Conservation (phyloP, 495 filamentous ascomycete species). For the Xylaria grammica region DNA sequence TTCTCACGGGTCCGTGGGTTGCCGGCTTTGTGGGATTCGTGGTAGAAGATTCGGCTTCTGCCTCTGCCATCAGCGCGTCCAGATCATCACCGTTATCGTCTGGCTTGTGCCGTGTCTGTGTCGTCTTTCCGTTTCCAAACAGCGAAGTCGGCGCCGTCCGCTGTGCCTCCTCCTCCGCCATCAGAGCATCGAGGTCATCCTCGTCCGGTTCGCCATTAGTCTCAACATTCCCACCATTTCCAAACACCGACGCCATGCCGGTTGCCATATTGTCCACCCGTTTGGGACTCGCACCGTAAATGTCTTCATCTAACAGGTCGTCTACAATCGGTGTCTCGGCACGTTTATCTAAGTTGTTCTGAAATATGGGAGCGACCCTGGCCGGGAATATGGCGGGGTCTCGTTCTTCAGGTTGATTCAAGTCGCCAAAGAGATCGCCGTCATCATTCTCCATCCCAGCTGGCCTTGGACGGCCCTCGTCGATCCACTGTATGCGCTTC, state of each 20-base stretch:
- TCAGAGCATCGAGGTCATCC: slow-evolving; percentile 57
- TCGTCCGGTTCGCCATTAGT: slow-evolving; percentile 46
- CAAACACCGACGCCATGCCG: slow-evolving; percentile 20
- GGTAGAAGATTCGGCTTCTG: slow-evolving; percentile 38
- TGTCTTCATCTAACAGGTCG: slow-evolving; percentile 46
- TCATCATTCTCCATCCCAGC: slow-evolving; percentile 42
- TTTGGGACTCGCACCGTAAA: slow-evolving; percentile 49
- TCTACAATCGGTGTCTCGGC: slow-evolving; percentile 39
- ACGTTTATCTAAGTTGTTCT: slow-evolving; percentile 32
- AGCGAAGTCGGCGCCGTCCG: slow-evolving; percentile 34
- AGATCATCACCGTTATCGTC: slow-evolving; percentile 54
- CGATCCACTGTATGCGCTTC: slow-evolving; percentile 75
- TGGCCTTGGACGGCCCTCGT: slow-evolving; percentile 67
- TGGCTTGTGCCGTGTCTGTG: neutral
- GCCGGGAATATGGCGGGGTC: slow-evolving; percentile 40
- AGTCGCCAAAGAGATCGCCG: slow-evolving; percentile 37
- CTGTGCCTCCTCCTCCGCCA: slow-evolving; percentile 52
- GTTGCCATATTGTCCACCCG: slow-evolving; percentile 23
- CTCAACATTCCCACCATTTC: slow-evolving; percentile 10
- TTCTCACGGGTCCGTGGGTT: neutral
- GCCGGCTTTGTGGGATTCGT: slow-evolving; percentile 21
- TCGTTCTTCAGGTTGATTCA: slow-evolving; percentile 36
- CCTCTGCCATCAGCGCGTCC: slow-evolving; percentile 58
- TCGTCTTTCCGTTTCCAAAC: slow-evolving; percentile 34
- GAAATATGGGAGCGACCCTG: slow-evolving; percentile 56